phyloP scores from a whole-genome alignment of 768 basidiomycete species.

The Mycena rosella region DNA sequence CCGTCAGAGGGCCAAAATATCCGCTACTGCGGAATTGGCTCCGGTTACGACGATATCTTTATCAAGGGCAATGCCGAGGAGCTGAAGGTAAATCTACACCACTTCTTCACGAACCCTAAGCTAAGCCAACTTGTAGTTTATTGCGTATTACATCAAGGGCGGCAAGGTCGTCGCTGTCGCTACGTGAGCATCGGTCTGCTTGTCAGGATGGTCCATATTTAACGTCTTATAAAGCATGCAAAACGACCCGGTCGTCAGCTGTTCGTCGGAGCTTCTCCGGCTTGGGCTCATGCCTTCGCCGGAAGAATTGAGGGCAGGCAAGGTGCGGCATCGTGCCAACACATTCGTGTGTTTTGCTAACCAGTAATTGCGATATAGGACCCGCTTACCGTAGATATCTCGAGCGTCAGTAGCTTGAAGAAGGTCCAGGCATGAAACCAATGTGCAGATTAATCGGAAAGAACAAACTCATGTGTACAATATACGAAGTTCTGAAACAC shows the following conservation, averaged over 20 bases:
- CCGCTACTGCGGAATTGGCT: conserved; percentile 84
- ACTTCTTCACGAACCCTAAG: not conserved
- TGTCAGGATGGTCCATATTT: not conserved
- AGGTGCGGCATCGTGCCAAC: conserved; percentile 57
- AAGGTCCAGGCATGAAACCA: conserved; percentile 39
- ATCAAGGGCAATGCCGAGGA: conserved; percentile 81
- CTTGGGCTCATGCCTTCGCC: conserved; percentile 85
- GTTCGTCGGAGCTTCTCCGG: conserved; percentile 82
- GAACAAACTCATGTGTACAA: conserved; percentile 17
- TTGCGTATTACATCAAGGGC: conserved; percentile 81
- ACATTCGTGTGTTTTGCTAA: too few species aligned
- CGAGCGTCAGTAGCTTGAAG: conserved; percentile 43
- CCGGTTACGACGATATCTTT: conserved; percentile 79
- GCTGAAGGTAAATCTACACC: conserved; percentile 70
- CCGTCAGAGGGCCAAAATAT: conserved; percentile 84
- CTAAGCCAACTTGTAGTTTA: conserved; percentile 63
- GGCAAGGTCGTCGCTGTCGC: conserved; percentile 77
- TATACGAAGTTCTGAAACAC: conserved; percentile 4
- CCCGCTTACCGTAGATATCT: conserved; percentile 32
- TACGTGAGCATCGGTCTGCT: conserved; percentile 55
- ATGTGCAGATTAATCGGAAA: not conserved
- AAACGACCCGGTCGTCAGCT: conserved; percentile 83
- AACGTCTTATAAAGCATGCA: conserved; percentile 68
- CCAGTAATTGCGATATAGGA: conserved; percentile 18
- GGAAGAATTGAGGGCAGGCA: conserved; percentile 79